Conservation (phyloP, 2,329 filamentous ascomycete species). For the Ophiobolus disseminans region DNA sequence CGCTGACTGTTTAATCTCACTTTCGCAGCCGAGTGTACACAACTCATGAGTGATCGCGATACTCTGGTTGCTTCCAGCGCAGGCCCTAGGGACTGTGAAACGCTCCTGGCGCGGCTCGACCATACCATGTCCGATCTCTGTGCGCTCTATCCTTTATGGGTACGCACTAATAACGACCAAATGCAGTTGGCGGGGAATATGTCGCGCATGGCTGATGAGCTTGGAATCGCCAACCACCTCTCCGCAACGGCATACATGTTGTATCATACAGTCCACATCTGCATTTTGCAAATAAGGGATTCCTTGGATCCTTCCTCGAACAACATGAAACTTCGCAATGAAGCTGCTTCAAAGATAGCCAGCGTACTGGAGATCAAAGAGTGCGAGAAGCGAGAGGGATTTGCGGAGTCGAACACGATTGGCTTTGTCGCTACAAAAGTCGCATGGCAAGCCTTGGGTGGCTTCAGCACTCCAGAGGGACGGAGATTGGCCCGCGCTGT, state of each 20-base stretch:
- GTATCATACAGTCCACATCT: slow-evolving; percentile 32
- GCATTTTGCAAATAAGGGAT: slow-evolving; percentile 26
- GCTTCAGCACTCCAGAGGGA: slow-evolving; percentile 30
- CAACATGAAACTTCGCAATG: slow-evolving; percentile 19
- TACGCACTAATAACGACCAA: slow-evolving; percentile 20
- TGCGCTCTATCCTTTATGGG: slow-evolving; percentile 19
- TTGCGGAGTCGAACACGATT: slow-evolving; percentile 32
- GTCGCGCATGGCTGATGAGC: slow-evolving; percentile 14
- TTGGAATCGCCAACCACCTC: slow-evolving; percentile 24
- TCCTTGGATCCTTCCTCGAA: slow-evolving; percentile 23
- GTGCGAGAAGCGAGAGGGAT: slow-evolving; percentile 21
- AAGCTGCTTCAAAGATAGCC: slow-evolving; percentile 27
- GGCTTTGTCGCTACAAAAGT: slow-evolving; percentile 33
- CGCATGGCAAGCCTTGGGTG: slow-evolving; percentile 35
- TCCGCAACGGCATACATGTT: slow-evolving; percentile 34
- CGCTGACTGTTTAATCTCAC: too few species aligned
- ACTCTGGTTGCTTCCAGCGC: slow-evolving; percentile 1
- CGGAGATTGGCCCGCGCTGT: slow-evolving; percentile 24
- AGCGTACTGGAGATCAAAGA: slow-evolving; percentile 30
- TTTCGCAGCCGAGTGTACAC: slow-evolving; percentile 36
- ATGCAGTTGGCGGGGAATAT: slow-evolving; percentile 1
- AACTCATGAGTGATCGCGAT: slow-evolving; percentile 22
- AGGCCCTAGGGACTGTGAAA: not conserved
- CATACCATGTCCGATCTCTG: slow-evolving; percentile 10
- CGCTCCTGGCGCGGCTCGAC: slow-evolving; percentile 15